Evolutionary conservation across 768 basidiomycete species (phyloP).

Genomic region (Mycena amicta): DNA sequence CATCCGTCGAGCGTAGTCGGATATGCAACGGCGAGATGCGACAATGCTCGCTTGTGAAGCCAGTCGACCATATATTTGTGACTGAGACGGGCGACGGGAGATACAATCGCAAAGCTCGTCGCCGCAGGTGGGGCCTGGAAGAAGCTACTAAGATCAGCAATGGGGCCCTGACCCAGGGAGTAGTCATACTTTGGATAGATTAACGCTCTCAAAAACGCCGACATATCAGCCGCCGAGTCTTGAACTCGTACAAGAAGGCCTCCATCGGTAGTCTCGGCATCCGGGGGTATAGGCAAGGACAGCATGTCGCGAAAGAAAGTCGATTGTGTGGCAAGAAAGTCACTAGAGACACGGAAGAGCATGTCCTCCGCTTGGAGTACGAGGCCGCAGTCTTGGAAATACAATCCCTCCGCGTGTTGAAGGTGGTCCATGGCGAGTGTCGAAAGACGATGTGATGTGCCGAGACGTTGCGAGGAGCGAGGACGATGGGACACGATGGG

Average conservation of each 20-base stretch:
- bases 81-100: neutral
- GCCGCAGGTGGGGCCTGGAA: neutral
- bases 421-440: neutral
- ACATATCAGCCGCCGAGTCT: neutral
- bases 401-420: neutral
- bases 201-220: neutral
- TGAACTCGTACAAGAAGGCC: neutral
- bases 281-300: neutral
- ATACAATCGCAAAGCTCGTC: neutral
- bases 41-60: neutral
- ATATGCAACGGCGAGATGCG: neutral
- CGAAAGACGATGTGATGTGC: no score
- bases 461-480: no score
- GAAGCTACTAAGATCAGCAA: neutral
- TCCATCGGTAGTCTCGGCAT: neutral
- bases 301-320: constrained; percentile 5
- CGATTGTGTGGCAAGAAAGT: neutral
- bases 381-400: constrained; percentile 23
- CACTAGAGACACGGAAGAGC: neutral
- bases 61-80: neutral
- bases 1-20: neutral
- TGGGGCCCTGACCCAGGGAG: neutral
- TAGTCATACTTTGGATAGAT: neutral
- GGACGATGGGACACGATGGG: no score
- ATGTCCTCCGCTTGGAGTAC: neutral